Evolutionary conservation across 768 basidiomycete genomes (phyloP), one percentile per base, ranked within the genome.

Genomic region (Mycena haematopus): DNA sequence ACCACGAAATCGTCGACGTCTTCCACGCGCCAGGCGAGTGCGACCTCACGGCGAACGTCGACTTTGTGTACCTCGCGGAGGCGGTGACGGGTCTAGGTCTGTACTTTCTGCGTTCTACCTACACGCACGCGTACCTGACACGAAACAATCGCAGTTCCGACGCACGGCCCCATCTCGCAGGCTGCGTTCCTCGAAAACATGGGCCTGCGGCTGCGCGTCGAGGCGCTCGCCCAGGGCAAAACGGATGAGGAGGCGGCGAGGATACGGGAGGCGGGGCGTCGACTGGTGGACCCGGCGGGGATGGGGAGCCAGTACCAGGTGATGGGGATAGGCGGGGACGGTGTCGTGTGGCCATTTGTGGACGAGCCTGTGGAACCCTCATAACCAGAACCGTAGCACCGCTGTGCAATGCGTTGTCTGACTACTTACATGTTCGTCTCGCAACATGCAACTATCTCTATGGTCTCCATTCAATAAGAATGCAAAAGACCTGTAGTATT

Each of bases 31-130:
- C 96, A 0, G 97, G 97, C 19, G 83, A 91, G 44, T 90, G 92
- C 44, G 97, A 99, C 74, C 77, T 99, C 50, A 99, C 97, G 0
- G 89, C 91, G n/a, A 97, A 99, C 70, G 96, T 99, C 51, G 96
- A 99, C 76, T 99, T 99, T 75, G 85, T 88, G 0, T 93, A 92
- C 72, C 80, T 99, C 49, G 82, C 84, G 70, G 94, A 97, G 76
- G 88, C 92, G 0, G 79, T 95, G 65, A 72, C 74, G 1, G 86
- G 84, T 56, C 76, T 86, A 3, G 91, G 93, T 92, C 61, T 27
- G 84, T n/a, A 6, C 17, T 73, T 21, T 29, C 25, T 19, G 13
- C 44, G 46, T 27, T 58, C 52, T 22, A 50, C n/a, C 57, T 40
- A 1, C 21, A 31, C 27, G 4, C 17, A 7, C 36, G 22, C n/a